Percentiles rank a stretch among this genome's conserved stretches.
These are phyloP conservation scores for Monosporascus sp. DNA, from an alignment of 2,329 filamentous ascomycete species.

Conservation along the genomic window DNA sequence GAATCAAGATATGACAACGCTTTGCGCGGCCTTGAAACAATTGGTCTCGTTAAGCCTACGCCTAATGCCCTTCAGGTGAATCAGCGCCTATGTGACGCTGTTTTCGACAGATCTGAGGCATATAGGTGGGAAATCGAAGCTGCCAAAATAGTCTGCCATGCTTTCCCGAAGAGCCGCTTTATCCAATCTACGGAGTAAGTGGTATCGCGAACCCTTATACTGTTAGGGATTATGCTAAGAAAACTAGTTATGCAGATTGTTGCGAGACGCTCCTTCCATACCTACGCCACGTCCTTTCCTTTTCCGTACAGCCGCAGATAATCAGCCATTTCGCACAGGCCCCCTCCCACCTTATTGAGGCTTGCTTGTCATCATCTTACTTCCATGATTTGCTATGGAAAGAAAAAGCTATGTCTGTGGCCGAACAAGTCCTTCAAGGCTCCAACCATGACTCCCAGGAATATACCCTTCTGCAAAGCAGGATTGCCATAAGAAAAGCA, in stretches of 20 bases:
- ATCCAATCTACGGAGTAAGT: background rate
- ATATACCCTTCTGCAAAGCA: background rate
- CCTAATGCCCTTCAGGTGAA: too few relatives aligned
- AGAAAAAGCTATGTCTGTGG: background rate
- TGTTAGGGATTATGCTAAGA: background rate
- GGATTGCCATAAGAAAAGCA: background rate
- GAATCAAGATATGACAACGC: too few relatives aligned
- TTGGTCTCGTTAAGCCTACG: too few relatives aligned
- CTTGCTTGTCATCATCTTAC: conserved; percentile 4
- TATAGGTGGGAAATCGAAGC: too few relatives aligned
- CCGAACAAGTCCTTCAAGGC: background rate
- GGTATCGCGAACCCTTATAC: background rate
- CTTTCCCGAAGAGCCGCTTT: too few relatives aligned
- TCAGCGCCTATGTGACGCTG: too few relatives aligned
- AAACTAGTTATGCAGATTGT: background rate
- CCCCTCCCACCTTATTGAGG: conserved; percentile 2
- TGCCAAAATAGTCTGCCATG: too few relatives aligned
- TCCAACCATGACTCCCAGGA: background rate
- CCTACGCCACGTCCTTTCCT: conserved; percentile 1
- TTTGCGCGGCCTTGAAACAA: too few relatives aligned
- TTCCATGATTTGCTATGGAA: conserved; percentile 4
- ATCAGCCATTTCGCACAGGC: background rate
- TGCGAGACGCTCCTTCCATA: background rate
- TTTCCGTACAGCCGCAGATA: background rate
- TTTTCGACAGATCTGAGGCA: too few relatives aligned